Evolutionary conservation across 768 basidiomycete genomes (phyloP).

Genomic region (Russula foetens): DNA sequence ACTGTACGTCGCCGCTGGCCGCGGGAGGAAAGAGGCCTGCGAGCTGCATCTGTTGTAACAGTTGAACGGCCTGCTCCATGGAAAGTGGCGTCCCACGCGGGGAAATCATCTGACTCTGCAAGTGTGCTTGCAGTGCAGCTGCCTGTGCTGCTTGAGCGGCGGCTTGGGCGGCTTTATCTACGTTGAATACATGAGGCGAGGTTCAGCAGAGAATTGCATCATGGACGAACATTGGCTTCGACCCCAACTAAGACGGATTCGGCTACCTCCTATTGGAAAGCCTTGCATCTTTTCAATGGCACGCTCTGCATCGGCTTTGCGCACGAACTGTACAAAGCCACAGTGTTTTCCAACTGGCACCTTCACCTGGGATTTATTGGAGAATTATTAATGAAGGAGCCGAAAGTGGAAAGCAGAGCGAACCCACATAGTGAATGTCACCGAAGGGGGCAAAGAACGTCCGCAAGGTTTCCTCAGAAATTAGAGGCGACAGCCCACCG

Average conservation of each 20-base stretch:
- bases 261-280: slow-evolving; percentile 86
- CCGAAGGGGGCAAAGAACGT: slow-evolving; percentile 92
- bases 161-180: slow-evolving; percentile 87
- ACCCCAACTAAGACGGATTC: slow-evolving; percentile 90
- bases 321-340: slow-evolving; percentile 92
- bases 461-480: slow-evolving; percentile 84
- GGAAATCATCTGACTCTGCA: slow-evolving; percentile 26
- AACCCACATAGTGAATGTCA: slow-evolving; percentile 80
- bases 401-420: neutral
- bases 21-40: slow-evolving; percentile 31
- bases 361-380: slow-evolving; percentile 56
- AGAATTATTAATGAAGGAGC: slow-evolving; percentile 11
- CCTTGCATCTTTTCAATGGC: slow-evolving; percentile 98
- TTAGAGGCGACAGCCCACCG: slow-evolving; percentile 80
- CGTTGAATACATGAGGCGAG: slow-evolving; percentile 4
- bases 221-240: slow-evolving; percentile 72
- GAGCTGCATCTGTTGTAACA: slow-evolving; percentile 48
- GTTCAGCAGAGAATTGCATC: neutral
- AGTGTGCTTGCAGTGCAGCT: slow-evolving; percentile 50
- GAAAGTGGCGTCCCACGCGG: slow-evolving; percentile 30
- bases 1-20: slow-evolving; percentile 18
- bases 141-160: slow-evolving; percentile 70
- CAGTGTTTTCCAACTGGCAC: slow-evolving; percentile 96
- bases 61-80: slow-evolving; percentile 53
- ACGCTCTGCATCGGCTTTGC: slow-evolving; percentile 83